Percentiles rank a stretch among this genome's conserved stretches.
Evolutionary conservation across 495 filamentous ascomycete genomes (phyloP).

Genomic region (Penicillium waksmanii): DNA sequence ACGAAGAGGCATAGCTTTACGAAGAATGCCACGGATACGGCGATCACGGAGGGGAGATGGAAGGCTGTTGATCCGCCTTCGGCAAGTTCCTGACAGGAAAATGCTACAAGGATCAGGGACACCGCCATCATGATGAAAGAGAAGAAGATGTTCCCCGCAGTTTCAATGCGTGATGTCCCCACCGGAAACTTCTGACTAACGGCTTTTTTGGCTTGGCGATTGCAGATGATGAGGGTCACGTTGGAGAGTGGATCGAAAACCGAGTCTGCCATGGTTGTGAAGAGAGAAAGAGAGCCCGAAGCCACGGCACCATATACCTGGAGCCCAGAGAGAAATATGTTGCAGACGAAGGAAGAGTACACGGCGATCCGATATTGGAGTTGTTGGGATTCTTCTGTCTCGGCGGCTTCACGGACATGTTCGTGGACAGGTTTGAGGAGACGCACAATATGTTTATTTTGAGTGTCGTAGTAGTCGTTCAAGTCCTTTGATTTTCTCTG

Average conservation of each 20-base stretch:
- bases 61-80: not conserved
- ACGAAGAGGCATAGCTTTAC: not conserved
- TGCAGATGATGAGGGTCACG: slow-evolving; percentile 11
- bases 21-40: not conserved
- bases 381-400: not conserved
- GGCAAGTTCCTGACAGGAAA: not conserved
- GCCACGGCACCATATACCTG: slow-evolving; percentile 87
- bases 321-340: slow-evolving; percentile 41
- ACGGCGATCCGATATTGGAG: not conserved
- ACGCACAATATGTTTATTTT: slow-evolving; percentile 7
- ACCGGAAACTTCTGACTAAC: not conserved
- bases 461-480: not conserved
- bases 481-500: not conserved
- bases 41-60: not conserved
- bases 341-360: not conserved
- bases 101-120: not conserved
- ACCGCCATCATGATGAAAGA: not conserved
- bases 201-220: not conserved
- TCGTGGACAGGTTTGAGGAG: slow-evolving; percentile 8
- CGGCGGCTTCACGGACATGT: slow-evolving; percentile 9
- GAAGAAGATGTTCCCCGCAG: not conserved
- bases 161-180: not conserved
- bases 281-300: slow-evolving; percentile 84
- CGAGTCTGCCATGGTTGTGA: slow-evolving; percentile 95
- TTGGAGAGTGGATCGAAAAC: slow-evolving; percentile 93